Evolutionary conservation across 1,139 yeast genomes (phyloP).

Genomic region (Kodamaea suecica): DNA sequence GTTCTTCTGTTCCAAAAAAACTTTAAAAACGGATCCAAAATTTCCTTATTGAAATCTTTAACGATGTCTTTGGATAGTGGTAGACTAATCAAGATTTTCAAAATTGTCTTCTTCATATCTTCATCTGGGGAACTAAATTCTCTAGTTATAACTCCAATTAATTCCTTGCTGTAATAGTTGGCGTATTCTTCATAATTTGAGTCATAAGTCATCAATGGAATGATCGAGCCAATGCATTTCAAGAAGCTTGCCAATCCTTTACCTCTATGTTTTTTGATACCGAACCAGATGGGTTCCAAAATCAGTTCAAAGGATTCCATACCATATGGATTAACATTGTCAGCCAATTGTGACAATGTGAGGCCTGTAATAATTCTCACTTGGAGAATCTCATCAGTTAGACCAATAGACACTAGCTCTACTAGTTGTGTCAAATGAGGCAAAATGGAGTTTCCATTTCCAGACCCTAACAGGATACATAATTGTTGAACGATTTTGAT

Average conservation of each 20-base stretch:
- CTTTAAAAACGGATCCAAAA: constrained; percentile 63
- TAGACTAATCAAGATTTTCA: constrained; percentile 36
- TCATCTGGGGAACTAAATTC: constrained; percentile 85
- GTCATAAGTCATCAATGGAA: constrained; percentile 75
- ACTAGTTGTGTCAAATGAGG: constrained; percentile 72
- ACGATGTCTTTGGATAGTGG: constrained; percentile 33
- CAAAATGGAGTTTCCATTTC: constrained; percentile 51
- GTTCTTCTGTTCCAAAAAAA: constrained; percentile 76
- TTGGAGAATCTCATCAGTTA: constrained; percentile 69
- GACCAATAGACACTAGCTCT: constrained; percentile 53
- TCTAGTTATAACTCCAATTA: constrained; percentile 61
- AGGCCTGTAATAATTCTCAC: constrained; percentile 70
- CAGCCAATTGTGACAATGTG: constrained; percentile 75
- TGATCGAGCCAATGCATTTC: constrained; percentile 72
- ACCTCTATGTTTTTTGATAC: constrained; percentile 76
- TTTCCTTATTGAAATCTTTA: constrained; percentile 34
- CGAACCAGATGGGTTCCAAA: constrained; percentile 78
- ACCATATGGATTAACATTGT: constrained; percentile 86
- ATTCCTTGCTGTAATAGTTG: constrained; percentile 71
- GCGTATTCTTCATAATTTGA: constrained; percentile 63
- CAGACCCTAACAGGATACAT: constrained; percentile 66
- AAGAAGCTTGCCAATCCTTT: constrained; percentile 72
- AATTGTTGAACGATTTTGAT: constrained; percentile 74
- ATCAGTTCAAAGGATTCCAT: constrained; percentile 76
- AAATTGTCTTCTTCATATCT: constrained; percentile 77